phyloP scores from a whole-genome alignment of 345 rosid genomes.

The Eucalyptus polybractea region DNA sequence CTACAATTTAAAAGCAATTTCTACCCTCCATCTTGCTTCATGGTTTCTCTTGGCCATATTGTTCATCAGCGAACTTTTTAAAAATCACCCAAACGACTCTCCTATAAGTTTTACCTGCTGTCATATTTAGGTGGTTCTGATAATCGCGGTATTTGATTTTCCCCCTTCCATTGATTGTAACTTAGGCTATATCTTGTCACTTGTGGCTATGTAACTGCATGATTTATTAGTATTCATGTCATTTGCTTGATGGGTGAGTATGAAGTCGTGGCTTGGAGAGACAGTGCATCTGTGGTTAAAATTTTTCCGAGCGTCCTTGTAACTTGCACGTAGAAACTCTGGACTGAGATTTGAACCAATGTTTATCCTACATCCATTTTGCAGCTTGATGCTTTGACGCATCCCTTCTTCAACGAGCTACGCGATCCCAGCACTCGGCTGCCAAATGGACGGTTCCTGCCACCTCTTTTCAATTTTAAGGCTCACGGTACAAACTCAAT shows the following conservation, averaged over 20 bases:
- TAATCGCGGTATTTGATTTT: not conserved
- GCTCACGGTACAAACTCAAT: constrained; percentile 45
- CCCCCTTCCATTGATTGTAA: not conserved
- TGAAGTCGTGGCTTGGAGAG: not conserved
- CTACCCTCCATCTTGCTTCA: not conserved
- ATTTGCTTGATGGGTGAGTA: not conserved
- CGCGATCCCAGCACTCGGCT: constrained; percentile 70
- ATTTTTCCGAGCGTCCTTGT: not conserved
- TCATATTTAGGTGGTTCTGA: not conserved
- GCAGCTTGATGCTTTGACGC: constrained; percentile 83
- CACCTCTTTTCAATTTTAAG: constrained; percentile 93
- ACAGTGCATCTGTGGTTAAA: not conserved
- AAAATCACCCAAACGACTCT: not conserved
- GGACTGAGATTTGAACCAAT: not conserved
- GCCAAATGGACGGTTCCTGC: constrained; percentile 86
- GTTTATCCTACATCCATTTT: not conserved
- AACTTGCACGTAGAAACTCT: not conserved
- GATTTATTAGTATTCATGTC: not conserved
- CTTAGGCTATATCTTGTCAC: not conserved
- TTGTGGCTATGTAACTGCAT: not conserved
- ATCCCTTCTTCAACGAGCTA: constrained; percentile 90
- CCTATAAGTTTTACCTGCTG: not conserved
- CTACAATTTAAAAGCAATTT: not conserved
- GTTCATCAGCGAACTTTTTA: not conserved
- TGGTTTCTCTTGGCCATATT: not conserved